Conservation (phyloP, 2,329 filamentous ascomycete genomes). For the Ophiostoma fasciatum region DNA sequence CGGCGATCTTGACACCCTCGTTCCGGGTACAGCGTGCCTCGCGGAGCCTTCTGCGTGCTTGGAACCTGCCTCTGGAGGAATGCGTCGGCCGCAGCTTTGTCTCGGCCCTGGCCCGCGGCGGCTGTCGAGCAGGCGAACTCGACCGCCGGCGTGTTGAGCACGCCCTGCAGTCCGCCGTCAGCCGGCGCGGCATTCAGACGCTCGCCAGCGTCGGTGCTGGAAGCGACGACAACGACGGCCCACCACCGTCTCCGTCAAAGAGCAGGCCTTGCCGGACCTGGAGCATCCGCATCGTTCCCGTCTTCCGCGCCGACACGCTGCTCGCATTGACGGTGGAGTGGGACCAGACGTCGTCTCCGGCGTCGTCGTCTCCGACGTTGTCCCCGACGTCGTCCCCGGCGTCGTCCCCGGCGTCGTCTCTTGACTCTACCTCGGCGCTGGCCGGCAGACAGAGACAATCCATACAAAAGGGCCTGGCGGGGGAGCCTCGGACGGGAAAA, state of each 20-base stretch:
- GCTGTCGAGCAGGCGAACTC: slow-evolving; percentile 14
- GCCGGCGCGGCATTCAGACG: slow-evolving; percentile 14
- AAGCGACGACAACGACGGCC: no score
- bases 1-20: slow-evolving; percentile 17
- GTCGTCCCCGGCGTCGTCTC: no score
- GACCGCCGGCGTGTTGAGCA: slow-evolving; percentile 15
- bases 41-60: slow-evolving; percentile 16
- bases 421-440: no score
- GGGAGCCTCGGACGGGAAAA: no score
- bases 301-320: slow-evolving; percentile 17
- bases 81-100: slow-evolving; percentile 18
- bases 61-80: slow-evolving; percentile 14
- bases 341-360: no score
- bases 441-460: no score
- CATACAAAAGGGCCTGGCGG: no score
- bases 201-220: no score
- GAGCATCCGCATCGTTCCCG: slow-evolving; percentile 19
- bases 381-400: no score
- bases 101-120: slow-evolving; percentile 14
- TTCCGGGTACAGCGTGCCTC: slow-evolving; percentile 19
- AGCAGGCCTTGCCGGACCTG: no score
- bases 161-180: slow-evolving; percentile 18
- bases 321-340: slow-evolving; percentile 20
- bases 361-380: no score
- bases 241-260: no score